Evolutionary conservation across 1,139 yeast genomes (phyloP), one percentile per base, ranked within the genome.

Genomic region (Blastobotrys capitulatus): DNA sequence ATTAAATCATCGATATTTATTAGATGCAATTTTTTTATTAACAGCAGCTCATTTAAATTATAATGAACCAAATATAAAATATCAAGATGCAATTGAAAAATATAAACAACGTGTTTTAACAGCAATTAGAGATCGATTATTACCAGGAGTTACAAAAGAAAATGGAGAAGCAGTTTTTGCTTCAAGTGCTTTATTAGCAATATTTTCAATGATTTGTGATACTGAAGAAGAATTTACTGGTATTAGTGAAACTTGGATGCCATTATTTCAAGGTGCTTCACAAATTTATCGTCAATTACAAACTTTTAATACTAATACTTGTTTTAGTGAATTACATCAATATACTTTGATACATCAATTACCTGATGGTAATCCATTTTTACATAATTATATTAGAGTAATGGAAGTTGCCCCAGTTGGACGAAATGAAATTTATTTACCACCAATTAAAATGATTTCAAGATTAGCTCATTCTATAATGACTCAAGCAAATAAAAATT

Each of bases 161-260:
- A 45, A 38, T 16, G 40, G 48, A 22, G 48, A 45, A 29, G 44
- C 48, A 1, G 48, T 34, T 10, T 38, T 39, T 31, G 31, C 44
- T 2, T 37, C 48, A 9, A 38, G 43, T 31, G 29, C 38, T 5
- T 15, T 45, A 32, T 19, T 45, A 22, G 44, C 43, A 8, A 38
- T 45, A 6, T 45, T 18, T 19, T 38, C 48, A 31, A 18, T 45
- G 32, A 38, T 34, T 15, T 38, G 39, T 32, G 48, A 45, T 34
- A 39, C 44, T 10, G 39, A 38, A 8, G 9, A 27, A 7, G 48
- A 45, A 10, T 45, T 45, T 37, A 36, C 19, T 13, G 47, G 47
- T 8, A 41, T 44, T 3, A 37, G 42, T 13, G 42, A 36, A 22
- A 36, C 39, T 13, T 44, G 47, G 47, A 29, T 44, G 41, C 42